phyloP scores from a whole-genome alignment of 2,329 filamentous ascomycete genomes.

The Alternaria sp. region DNA sequence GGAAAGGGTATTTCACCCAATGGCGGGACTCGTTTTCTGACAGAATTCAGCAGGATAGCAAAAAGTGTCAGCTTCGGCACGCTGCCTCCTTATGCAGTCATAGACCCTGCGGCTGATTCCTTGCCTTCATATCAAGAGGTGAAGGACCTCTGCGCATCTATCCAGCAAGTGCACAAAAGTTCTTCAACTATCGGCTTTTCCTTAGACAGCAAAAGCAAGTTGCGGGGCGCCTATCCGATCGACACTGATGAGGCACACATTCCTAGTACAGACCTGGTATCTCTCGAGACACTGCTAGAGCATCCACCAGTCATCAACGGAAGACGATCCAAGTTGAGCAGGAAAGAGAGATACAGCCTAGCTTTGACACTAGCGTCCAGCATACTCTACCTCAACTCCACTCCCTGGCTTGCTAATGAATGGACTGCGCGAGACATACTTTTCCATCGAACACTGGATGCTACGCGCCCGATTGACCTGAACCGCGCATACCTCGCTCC shows the following conservation, averaged over 20 bases:
- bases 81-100: constrained; percentile 44
- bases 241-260: constrained; percentile 24
- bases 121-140: constrained; percentile 39
- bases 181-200: constrained; percentile 46
- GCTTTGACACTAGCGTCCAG: constrained; percentile 50
- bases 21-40: too few relatives aligned
- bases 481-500: constrained; percentile 46
- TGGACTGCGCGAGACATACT: constrained; percentile 48
- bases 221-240: constrained; percentile 43
- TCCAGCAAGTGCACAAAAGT: constrained; percentile 37
- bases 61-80: constrained; percentile 49
- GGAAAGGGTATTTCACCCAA: too few relatives aligned
- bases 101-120: constrained; percentile 28
- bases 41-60: background rate
- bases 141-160: constrained; percentile 50
- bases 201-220: constrained; percentile 42
- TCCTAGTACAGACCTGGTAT: constrained; percentile 34
- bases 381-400: constrained; percentile 49
- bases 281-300: constrained; percentile 44
- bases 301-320: constrained; percentile 39
- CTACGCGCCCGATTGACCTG: constrained; percentile 38
- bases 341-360: constrained; percentile 48
- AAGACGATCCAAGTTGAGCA: constrained; percentile 41
- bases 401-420: constrained; percentile 49
- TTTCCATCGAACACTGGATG: constrained; percentile 38